Base-by-base conservation (phyloP, 2,329 filamentous ascomycete species). In the Talaromyces albobiverticillius region DNA sequence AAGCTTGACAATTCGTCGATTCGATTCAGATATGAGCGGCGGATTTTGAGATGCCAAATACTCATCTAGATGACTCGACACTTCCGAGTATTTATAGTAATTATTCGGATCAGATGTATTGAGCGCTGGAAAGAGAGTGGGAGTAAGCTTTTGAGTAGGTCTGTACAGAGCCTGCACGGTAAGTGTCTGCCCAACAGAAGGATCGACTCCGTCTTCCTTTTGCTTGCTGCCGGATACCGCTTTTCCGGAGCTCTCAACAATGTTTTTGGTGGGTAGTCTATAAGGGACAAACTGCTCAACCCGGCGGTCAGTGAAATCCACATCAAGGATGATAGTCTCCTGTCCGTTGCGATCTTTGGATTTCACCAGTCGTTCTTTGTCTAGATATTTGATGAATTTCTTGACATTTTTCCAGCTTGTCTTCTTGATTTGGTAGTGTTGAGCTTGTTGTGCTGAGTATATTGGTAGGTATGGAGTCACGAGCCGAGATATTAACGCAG, bases 331-430 rank as follows among this genome's bases (percentile, higher is more conserved):
- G 10, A 85, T 77, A 0, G 82, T 83, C 63, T 88, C 85, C 32
- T 84, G 80, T 4, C 83, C 82, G 57, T 80, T 82, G 32, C 82
- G 78, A 47, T 87, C 85, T 64, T 88, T 88, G 43, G 78, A 79
- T 62, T 84, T 86, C 60, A 86, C 68, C n/a, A 87, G 71, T 16
- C 76, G 67, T 46, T 82, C 73, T 67, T 87, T 88, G 66, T 87
- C 84, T 9, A 88, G 73, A 51, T 81, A 75, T 61, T 87, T 88
- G 69, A 88, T 80, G 65, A 88, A 87, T 60, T 86, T 88, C 64
- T 83, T 85, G 56, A 85, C 79, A 57, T 82, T 87, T 70, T 88
- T 88, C 82, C 82, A 87, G 57, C 81, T 84, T 3, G 84, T 85
- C 70, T 87, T 88, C 64, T 87, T 88, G 68, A 88, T 85, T 59